A percentile compares a stretch with the other conserved stretches of the same genome.
These are phyloP conservation scores for Chiua sp. DNA, from an alignment of 1,284 basidiomycete genomes.

Conservation along the genomic window DNA sequence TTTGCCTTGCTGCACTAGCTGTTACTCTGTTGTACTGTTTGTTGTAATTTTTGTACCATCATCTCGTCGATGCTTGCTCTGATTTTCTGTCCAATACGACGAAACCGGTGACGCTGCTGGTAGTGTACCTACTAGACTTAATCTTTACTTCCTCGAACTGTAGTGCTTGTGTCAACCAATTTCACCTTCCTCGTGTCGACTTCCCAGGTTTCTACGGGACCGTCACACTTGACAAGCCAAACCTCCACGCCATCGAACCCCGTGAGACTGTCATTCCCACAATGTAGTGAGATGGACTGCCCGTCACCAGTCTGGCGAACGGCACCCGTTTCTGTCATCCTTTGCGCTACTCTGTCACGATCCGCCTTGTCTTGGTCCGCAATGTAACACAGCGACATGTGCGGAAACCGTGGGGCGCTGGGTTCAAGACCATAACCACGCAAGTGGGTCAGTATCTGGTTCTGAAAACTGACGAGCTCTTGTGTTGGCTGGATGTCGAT, in stretches of 20 bases:
- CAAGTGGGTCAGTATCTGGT: slow-evolving; percentile 49
- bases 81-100: neutral
- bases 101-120: neutral
- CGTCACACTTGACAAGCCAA: slow-evolving; percentile 68
- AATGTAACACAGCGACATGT: slow-evolving; percentile 75
- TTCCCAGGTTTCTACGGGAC: slow-evolving; percentile 64
- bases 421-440: slow-evolving; percentile 39
- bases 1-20: slow-evolving; percentile 14
- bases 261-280: slow-evolving; percentile 41
- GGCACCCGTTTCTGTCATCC: slow-evolving; percentile 44
- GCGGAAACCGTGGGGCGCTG: slow-evolving; percentile 62
- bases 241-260: slow-evolving; percentile 59
- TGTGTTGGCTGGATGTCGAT: slow-evolving; percentile 51
- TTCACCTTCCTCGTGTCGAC: slow-evolving; percentile 50
- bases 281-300: slow-evolving; percentile 38
- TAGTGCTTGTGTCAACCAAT: slow-evolving; percentile 5
- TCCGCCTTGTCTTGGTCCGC: slow-evolving; percentile 57
- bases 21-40: slow-evolving; percentile 12
- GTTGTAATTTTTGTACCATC: slow-evolving; percentile 1
- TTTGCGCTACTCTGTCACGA: slow-evolving; percentile 38
- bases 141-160: neutral
- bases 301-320: slow-evolving; percentile 29
- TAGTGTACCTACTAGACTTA: neutral
- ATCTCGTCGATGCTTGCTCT: neutral
- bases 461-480: slow-evolving; percentile 55